phyloP scores from a whole-genome alignment of 2,329 filamentous ascomycete genomes.

The Pestalotiopsis sp. region DNA sequence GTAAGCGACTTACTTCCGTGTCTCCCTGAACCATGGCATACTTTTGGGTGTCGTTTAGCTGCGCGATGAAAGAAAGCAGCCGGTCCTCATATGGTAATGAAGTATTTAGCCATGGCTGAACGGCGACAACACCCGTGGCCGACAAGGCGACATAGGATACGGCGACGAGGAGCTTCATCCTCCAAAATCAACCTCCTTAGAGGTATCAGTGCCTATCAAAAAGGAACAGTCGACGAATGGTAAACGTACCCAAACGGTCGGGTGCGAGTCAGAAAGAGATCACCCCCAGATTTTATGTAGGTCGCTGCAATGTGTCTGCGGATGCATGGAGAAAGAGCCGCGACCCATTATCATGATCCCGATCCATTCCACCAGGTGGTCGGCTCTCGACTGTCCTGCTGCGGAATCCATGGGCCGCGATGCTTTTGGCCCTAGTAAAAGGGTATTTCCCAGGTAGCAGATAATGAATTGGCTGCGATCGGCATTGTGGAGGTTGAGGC shows the following conservation, averaged over 20 bases:
- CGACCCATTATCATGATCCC: background rate
- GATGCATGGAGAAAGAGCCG: background rate
- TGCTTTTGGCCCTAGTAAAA: background rate
- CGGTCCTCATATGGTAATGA: slow-evolving; percentile 6
- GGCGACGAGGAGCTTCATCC: background rate
- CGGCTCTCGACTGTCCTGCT: background rate
- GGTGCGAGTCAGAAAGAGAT: background rate
- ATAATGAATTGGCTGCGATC: background rate
- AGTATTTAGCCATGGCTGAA: slow-evolving; percentile 6
- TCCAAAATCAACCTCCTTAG: background rate
- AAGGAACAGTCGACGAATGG: background rate
- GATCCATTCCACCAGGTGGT: background rate
- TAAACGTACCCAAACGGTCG: background rate
- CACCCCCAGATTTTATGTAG: background rate
- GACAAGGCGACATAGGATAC: background rate
- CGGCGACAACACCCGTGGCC: background rate
- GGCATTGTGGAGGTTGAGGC: background rate
- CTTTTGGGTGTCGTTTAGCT: slow-evolving; percentile 9
- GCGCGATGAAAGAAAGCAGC: slow-evolving; percentile 5
- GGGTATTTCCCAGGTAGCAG: background rate
- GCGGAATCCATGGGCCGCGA: background rate
- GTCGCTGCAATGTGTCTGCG: background rate
- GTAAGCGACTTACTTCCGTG: slow-evolving; percentile 1
- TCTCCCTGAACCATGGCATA: slow-evolving; percentile 9
- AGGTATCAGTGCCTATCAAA: background rate